phyloP scores from a whole-genome alignment of 768 basidiomycete genomes.

The Lyophyllum semitale region DNA sequence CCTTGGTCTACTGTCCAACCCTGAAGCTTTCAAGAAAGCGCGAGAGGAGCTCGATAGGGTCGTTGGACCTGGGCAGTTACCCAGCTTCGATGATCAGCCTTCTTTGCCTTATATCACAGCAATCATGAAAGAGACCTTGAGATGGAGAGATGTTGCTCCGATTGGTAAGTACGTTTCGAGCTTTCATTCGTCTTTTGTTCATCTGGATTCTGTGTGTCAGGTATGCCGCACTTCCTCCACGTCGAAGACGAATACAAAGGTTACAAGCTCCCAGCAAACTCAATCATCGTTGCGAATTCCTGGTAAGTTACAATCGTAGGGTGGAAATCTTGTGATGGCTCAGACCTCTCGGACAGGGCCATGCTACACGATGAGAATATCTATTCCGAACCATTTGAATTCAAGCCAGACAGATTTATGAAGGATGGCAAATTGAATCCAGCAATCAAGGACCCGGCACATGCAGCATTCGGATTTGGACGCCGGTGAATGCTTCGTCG shows the following conservation, averaged over 20 bases:
- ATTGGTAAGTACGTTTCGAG: constrained; percentile 17
- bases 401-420: constrained; percentile 41
- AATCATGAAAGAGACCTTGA: constrained; percentile 31
- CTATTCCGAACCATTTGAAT: constrained; percentile 32
- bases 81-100: constrained; percentile 27
- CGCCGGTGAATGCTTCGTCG: constrained; percentile 8
- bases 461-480: constrained; percentile 24
- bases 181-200: neutral
- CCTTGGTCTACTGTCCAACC: constrained; percentile 31
- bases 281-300: constrained; percentile 29
- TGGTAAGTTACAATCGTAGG: constrained; percentile 20
- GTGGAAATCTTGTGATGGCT: neutral
- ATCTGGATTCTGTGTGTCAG: constrained; percentile 20
- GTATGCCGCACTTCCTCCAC: constrained; percentile 27
- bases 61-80: constrained; percentile 27
- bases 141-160: constrained; percentile 27
- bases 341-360: constrained; percentile 25
- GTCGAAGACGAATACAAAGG: constrained; percentile 37
- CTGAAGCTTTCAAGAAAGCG: constrained; percentile 26
- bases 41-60: constrained; percentile 33
- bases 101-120: constrained; percentile 34
- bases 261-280: constrained; percentile 33
- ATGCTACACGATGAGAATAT: constrained; percentile 31
- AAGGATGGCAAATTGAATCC: constrained; percentile 22
- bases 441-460: constrained; percentile 16